Evolutionary conservation across 2,329 filamentous ascomycete genomes (phyloP).

Genomic region (Botryotinia globosa): DNA sequence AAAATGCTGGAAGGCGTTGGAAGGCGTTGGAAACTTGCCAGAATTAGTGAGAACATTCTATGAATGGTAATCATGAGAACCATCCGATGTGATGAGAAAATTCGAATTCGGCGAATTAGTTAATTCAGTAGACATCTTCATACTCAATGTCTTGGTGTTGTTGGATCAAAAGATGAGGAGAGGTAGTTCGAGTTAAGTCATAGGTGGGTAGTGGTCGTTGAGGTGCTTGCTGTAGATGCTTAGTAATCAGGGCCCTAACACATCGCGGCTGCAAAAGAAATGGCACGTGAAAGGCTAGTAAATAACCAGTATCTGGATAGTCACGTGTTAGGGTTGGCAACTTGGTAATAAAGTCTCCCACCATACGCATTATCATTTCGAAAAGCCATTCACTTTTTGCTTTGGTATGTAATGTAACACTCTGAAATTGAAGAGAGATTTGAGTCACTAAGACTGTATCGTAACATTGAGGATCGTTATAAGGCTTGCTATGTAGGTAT

Average conservation of each 20-base stretch:
- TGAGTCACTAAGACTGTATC: too few species aligned
- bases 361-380: not conserved
- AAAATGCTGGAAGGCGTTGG: conserved; percentile 2
- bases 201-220: not conserved
- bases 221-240: not conserved
- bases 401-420: not conserved
- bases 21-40: conserved; percentile 11
- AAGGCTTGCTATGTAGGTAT: not conserved
- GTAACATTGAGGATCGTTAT: not conserved
- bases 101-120: not conserved
- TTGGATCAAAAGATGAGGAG: not conserved
- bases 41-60: not conserved
- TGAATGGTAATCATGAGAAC: not conserved
- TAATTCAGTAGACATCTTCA: not conserved
- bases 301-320: not conserved
- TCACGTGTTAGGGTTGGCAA: not conserved
- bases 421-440: not conserved
- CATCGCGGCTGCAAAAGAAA: not conserved
- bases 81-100: not conserved
- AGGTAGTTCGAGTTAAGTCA: not conserved
- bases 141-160: not conserved
- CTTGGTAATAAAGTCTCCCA: not conserved
- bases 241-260: not conserved
- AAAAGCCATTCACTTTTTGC: not conserved
- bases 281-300: too few species aligned